A percentile compares a stretch with the other conserved stretches of the same genome.
Conservation (phyloP, 2,329 filamentous ascomycete species). For the Phaeosphaeria sp. region DNA sequence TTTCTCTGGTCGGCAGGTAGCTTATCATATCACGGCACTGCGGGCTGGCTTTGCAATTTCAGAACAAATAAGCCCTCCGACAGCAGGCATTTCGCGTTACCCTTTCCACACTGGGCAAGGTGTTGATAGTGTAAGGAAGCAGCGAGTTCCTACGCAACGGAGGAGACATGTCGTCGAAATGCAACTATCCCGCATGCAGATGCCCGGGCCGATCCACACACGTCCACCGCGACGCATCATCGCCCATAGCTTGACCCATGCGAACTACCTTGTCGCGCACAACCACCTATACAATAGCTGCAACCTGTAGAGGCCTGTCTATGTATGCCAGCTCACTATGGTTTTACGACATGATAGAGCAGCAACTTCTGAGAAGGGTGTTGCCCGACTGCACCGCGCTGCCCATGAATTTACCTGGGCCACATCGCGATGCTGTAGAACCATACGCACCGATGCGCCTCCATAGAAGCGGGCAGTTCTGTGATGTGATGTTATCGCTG, state of each 20-base stretch:
- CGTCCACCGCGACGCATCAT: no score
- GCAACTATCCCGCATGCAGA: background rate
- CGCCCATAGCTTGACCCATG: background rate
- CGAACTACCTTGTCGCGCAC: background rate
- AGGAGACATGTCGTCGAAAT: background rate
- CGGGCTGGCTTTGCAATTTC: no score
- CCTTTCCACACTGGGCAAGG: background rate
- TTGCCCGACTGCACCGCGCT: background rate
- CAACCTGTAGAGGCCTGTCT: background rate
- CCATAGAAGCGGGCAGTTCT: background rate
- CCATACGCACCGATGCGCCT: background rate
- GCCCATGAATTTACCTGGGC: no score
- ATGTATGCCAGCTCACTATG: no score
- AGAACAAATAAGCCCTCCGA: no score
- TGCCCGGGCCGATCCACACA: background rate
- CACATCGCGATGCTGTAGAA: background rate
- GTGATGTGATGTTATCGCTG: background rate
- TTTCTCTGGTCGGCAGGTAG: no score
- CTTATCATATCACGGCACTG: no score
- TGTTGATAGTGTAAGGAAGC: background rate
- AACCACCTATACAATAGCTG: background rate
- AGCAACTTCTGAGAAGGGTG: background rate
- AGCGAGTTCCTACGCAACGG: background rate
- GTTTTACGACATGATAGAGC: background rate
- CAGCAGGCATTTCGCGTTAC: background rate